These are phyloP conservation scores for Boletus hoseneyae DNA, from an alignment of 1,284 basidiomycete species.

Conservation along the genomic window DNA sequence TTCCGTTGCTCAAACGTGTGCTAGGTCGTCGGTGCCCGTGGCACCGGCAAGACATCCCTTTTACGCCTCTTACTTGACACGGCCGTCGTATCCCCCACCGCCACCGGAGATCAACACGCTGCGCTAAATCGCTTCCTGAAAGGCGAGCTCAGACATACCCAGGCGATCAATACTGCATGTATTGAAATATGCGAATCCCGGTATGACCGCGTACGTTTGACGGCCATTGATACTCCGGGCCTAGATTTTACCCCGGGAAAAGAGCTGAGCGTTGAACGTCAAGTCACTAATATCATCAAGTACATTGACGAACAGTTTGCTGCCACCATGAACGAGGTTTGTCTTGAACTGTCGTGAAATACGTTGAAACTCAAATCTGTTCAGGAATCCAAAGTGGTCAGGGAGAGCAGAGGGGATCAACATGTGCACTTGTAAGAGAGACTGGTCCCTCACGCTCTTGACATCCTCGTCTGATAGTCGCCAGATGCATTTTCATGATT, in stretches of 20 bases:
- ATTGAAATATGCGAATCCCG: conserved; percentile 78
- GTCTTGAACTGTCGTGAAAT: conserved; percentile 23
- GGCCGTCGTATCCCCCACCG: conserved; percentile 69
- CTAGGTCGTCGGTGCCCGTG: conserved; percentile 74
- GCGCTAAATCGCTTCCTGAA: conserved; percentile 60
- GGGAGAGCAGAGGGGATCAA: conserved; percentile 80
- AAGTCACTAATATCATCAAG: conserved; percentile 66
- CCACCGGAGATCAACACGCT: conserved; percentile 63
- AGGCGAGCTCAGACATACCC: conserved; percentile 55
- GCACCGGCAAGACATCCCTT: conserved; percentile 76
- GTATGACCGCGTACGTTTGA: conserved; percentile 69
- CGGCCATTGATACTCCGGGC: conserved; percentile 79
- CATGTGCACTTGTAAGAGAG: conserved; percentile 74
- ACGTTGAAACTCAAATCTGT: conserved; percentile 2
- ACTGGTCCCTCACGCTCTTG: conserved; percentile 1
- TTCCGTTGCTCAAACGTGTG: conserved; percentile 4
- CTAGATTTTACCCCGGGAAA: conserved; percentile 68
- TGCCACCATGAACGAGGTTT: conserved; percentile 78
- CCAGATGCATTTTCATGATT: conserved; percentile 77
- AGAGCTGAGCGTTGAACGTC: conserved; percentile 72
- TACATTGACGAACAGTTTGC: conserved; percentile 76
- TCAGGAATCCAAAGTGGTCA: conserved; percentile 80
- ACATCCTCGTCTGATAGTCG: conserved; percentile 19
- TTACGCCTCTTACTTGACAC: conserved; percentile 69
- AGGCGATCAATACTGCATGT: conserved; percentile 58